A percentile compares a stretch with the other conserved stretches of the same genome.
Conservation (phyloP, 1,284 basidiomycete species). For the Leucoagaricus sp. region DNA sequence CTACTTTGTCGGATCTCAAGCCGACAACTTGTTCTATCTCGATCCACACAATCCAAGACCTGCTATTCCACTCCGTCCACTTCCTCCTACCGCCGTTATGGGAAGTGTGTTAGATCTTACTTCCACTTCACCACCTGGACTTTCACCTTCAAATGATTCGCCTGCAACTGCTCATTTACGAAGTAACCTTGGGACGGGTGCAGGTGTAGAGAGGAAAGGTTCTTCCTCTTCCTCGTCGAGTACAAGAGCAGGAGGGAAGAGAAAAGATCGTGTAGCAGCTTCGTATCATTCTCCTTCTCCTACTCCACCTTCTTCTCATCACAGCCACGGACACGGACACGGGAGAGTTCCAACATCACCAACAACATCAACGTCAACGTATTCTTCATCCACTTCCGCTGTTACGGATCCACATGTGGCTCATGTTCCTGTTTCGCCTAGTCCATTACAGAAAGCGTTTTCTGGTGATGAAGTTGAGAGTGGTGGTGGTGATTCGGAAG, state of each 20-base stretch:
- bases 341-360: neutral
- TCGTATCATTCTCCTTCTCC: neutral
- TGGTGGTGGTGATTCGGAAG: neutral
- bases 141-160: no score
- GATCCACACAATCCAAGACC: conserved; percentile 93
- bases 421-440: conserved; percentile 57
- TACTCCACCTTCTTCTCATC: neutral
- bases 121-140: no score
- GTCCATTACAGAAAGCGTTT: conserved; percentile 61
- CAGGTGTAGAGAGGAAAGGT: no score
- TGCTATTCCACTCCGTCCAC: conserved; percentile 73
- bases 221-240: no score
- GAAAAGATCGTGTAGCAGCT: conserved; percentile 14
- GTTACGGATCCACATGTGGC: conserved; percentile 34
- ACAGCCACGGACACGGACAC: conserved; percentile 20
- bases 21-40: conserved; percentile 90
- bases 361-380: no score
- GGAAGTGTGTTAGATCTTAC: no score
- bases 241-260: conserved; percentile 16
- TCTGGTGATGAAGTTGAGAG: conserved; percentile 32
- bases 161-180: no score
- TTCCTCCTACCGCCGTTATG: conserved; percentile 39
- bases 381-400: no score
- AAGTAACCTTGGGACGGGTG: no score
- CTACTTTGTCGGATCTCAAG: conserved; percentile 95